Evolutionary conservation across 2,329 filamentous ascomycete species (phyloP), one percentile per base, ranked within the genome.

Genomic region (Botrytis hyacinthi): DNA sequence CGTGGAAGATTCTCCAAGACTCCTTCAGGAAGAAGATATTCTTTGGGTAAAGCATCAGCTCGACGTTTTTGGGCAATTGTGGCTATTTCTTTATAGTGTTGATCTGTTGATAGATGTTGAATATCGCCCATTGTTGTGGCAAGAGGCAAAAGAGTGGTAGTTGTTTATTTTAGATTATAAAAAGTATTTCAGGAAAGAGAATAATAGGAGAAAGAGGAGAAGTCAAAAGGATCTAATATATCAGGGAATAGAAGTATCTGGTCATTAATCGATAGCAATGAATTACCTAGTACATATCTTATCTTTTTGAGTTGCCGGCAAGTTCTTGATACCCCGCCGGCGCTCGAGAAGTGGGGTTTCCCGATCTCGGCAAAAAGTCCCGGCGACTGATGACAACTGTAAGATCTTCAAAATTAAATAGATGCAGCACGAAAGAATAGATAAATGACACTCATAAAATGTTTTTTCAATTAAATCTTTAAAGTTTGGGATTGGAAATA

Each of bases 61-160:
- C 81, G 76, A 40, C 81, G 75, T 70, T 81, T 81, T 61, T 78
- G 80, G 63, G 82, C 82, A 71, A 82, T 80, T 20, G 76, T 80
- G 26, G 82, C 81, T 57, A 82, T 79, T 74, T 83, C 80, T 71
- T 81, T 81, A 72, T 83, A 83, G 46, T 80, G 75, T 73, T 81
- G 79, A 32, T 74, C 78, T 80, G 81, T 81, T 22, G 75, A 77
- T 44, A 69, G 42, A 29, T 22, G 59, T 37, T 69, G 48, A 29
- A 40, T 46, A 22, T 70, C 51, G 16, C 54, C 54, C 54, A 70
- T 70, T 7, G n/a, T 70, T 68, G 66, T 40, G 46, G 46, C 14
- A 29, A 40, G 46, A 40, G 14, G n/a, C 10, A 40, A 8, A 32
- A 40, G 26, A 5, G 26, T 51, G 18, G 8, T 35, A 16, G 6